Evolutionary conservation across 2,329 filamentous ascomycete genomes (phyloP).

Genomic region (Rachicladosporium sp.): DNA sequence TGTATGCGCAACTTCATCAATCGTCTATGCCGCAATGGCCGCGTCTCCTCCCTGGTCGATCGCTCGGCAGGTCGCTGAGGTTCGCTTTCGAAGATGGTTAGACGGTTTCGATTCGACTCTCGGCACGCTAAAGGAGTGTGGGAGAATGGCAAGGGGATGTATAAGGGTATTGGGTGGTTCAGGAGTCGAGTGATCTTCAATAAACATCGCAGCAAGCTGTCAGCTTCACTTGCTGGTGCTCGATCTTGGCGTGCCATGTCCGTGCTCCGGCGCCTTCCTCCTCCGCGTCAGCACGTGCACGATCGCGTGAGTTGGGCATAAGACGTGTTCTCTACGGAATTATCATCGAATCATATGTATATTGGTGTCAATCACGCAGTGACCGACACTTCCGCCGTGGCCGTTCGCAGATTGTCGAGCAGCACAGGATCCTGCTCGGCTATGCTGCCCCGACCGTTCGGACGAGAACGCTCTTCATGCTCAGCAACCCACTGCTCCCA

Average conservation of each 20-base stretch:
- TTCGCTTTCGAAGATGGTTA: constrained; percentile 15
- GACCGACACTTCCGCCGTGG: too few relatives aligned
- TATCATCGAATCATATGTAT: too few relatives aligned
- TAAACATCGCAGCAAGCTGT: constrained; percentile 3
- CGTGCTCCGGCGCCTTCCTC: too few relatives aligned
- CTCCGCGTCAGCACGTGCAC: too few relatives aligned
- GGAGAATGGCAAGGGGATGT: neutral
- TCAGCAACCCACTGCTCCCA: constrained; percentile 7
- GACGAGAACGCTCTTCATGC: neutral
- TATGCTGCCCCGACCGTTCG: too few relatives aligned
- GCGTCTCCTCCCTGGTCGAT: constrained; percentile 8
- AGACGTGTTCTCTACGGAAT: too few relatives aligned
- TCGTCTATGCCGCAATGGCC: constrained; percentile 14
- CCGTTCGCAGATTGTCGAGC: too few relatives aligned
- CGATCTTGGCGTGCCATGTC: neutral
- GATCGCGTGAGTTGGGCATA: too few relatives aligned
- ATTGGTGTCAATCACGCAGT: too few relatives aligned
- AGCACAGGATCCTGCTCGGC: too few relatives aligned
- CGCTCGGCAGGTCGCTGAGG: constrained; percentile 5
- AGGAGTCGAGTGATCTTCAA: neutral
- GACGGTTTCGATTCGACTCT: constrained; percentile 18
- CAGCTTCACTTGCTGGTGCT: constrained; percentile 4
- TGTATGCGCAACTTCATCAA: constrained; percentile 14
- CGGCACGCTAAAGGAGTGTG: constrained; percentile 11
- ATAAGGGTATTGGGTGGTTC: constrained; percentile 1